Evolutionary conservation across 768 basidiomycete species (phyloP), one percentile per base, ranked within the genome.

Genomic region (Russula compacta): DNA sequence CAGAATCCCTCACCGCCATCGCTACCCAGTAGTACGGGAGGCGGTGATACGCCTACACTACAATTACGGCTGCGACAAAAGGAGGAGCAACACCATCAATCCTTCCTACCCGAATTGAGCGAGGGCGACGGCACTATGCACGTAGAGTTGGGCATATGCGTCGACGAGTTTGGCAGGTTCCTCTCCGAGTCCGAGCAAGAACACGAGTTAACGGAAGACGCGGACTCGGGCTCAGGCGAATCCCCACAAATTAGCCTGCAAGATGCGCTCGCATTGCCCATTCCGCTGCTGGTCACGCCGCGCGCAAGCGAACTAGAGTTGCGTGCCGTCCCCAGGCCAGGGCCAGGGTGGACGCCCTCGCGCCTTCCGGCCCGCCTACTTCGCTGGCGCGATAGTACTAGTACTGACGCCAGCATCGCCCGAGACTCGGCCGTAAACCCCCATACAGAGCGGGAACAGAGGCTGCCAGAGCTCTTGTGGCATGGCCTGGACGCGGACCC

Each of bases 161-260:
- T 66, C 39, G 58, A 59, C 39, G 64, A 66, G 58, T 66, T 64
- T 40, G 64, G 64, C 50, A 57, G 43, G 38, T 65, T 63, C 42
- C 53, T 63, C 33, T 39, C 56, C 15, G 64, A 65, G 17, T 39
- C 56, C 15, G 64, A 65, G 17, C 8, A 44, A 33, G 55, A 52
- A 6, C 35, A 49, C 10, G 50, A 38, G 15, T 51, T 17, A 19
- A 12, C 0, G 15, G 55, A 63, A 14, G 44, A 47, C n/a, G 43
- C 53, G 14, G 42, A 36, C 15, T 24, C 46, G 12, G 39, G 39
- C 46, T n/a, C 29, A 17, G 19, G 24, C 35, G 43, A 24, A 15
- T 55, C 53, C 8, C 53, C 49, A 6, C 54, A 55, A 21, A 56
- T 66, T 14, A 64, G 63, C 42, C 43, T 66, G 29, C 59, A 29